Evolutionary conservation across 176 grass and related monocot species (phyloP), one percentile per base, ranked within the genome.

Genomic region (Rhynchospora breviuscula): DNA sequence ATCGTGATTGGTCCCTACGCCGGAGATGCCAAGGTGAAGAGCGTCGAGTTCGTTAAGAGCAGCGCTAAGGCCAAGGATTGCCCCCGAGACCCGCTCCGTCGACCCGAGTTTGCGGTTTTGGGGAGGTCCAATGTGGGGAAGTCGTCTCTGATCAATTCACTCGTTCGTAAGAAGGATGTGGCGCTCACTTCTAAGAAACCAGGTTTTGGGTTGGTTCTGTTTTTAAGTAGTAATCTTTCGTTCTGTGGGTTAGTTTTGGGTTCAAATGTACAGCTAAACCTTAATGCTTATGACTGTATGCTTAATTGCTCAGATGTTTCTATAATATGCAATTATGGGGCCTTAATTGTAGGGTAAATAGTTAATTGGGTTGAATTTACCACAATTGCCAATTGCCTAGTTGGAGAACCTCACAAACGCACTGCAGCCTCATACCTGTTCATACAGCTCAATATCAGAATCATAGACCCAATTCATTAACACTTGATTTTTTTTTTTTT

Each of bases 111-210:
- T 66, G 96, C 93, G 19, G 85, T 95, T 25, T 87, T 98, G 6
- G 96, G 93, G 1, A 84, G 93, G 47, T 95, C 92, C 49, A 98
- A 98, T 87, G 93, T 98, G 21, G 91, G 96, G 71, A 98, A 98
- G 77, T 98, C 96, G 0, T 98, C 96, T 10, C 96, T 98, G 73
- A 93, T 95, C 80, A 95, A 95, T 87, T 47, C 86, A 1, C 91
- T 98, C 68, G 91, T 87, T 6, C 86, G 96, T 6, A 92, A 94
- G 88, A 98, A 95, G 88, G 96, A 93, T 58, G 91, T 89, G 7
- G 93, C 93, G 17, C 91, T 93, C 77, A 95, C 96, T 79, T 98
- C 93, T 65, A 98, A 98, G 71, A 98, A 98, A 75, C 93, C 93
- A 79, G 96, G 96, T 98, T 81, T 54, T 65, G 14, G 25, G 23